Base-by-base conservation (phyloP, 495 filamentous ascomycete genomes). In the Lophiostoma macrostomum region DNA sequence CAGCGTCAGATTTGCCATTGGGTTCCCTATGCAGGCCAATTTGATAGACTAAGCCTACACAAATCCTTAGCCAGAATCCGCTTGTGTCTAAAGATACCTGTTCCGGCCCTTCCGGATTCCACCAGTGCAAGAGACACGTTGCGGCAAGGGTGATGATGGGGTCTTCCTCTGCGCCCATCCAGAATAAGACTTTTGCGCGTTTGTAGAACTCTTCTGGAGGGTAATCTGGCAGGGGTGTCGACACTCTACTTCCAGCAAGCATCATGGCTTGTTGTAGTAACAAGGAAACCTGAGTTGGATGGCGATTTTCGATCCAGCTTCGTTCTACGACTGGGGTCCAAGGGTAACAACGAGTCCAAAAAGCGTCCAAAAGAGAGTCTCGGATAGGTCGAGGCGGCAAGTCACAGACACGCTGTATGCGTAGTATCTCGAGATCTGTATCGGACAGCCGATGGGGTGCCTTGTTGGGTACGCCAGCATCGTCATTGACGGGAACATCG, bases 81-180 rank as follows among this genome's bases (percentile, higher is more conserved):
- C 60, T 63, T 3, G 60, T 59, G 27, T 63, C 60, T 4, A 59
- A 43, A 2, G 56, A 60, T 14, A 63, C 27, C 10, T 38, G 42
- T 34, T 63, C 60, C n/a, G 60, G 60, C 5, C 60, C 55, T 37
- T 59, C 55, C 13, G 60, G 60, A 34, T 63, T 63, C 50, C 49
- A 63, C 60, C 60, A 63, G 19, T 63, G 58, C n/a, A 63, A 23
- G 11, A 63, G 32, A 16, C 42, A 50, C 16, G 55, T 29, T 6
- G 60, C 54, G 10, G 48, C 42, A 18, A 40, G 51, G 0, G 42
- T 63, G 30, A 59, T 42, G 22, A 63, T 50, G 1, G 60, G 60
- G 38, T 63, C 39, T 20, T 56, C 37, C 35, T 63, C 60, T 1
- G 55, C 44, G 11, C 60, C 55, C 56, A 59, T 63, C 60, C 60